Evolutionary conservation across 2,329 filamentous ascomycete genomes (phyloP).

Genomic region (Blumeria hordei): DNA sequence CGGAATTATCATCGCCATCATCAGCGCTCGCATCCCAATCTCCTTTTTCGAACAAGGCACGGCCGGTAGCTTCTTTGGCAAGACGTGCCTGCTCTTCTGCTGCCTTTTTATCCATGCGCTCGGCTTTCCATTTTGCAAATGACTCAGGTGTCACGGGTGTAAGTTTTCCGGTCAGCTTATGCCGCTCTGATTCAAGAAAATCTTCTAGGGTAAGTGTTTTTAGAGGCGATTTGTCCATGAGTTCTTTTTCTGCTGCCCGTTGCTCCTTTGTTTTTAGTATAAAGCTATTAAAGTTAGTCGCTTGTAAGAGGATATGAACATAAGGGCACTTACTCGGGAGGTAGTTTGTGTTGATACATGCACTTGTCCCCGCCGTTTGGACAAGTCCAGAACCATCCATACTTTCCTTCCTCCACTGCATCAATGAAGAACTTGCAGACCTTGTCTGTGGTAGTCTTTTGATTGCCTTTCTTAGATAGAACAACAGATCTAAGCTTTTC

Average conservation of each 20-base stretch:
- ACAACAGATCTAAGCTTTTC: conserved; percentile 83
- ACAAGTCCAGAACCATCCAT: conserved; percentile 98
- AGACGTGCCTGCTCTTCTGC: conserved; percentile 76
- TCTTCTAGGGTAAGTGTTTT: conserved; percentile 91
- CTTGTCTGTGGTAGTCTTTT: conserved; percentile 84
- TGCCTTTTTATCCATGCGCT: conserved; percentile 81
- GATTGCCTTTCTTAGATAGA: conserved; percentile 90
- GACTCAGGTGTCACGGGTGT: conserved; percentile 84
- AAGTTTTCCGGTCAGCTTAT: conserved; percentile 75
- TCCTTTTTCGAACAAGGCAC: conserved; percentile 87
- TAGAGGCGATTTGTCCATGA: conserved; percentile 85
- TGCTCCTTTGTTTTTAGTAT: conserved; percentile 96
- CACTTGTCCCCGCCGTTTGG: conserved; percentile 92
- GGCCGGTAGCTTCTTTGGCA: conserved; percentile 86
- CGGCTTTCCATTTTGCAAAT: conserved; percentile 94
- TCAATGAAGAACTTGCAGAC: conserved; percentile 98
- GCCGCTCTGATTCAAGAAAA: conserved; percentile 85
- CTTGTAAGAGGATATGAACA: not conserved
- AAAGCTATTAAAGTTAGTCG: conserved; percentile 34
- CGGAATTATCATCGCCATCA: conserved; percentile 20
- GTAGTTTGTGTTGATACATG: conserved; percentile 94
- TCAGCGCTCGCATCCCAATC: conserved; percentile 58
- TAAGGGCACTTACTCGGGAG: conserved; percentile 50
- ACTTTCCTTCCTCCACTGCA: conserved; percentile 94
- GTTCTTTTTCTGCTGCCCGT: conserved; percentile 76